These are phyloP conservation scores for Strobilomyces dryophilus DNA, from an alignment of 768 basidiomycete species.

Conservation along the genomic window DNA sequence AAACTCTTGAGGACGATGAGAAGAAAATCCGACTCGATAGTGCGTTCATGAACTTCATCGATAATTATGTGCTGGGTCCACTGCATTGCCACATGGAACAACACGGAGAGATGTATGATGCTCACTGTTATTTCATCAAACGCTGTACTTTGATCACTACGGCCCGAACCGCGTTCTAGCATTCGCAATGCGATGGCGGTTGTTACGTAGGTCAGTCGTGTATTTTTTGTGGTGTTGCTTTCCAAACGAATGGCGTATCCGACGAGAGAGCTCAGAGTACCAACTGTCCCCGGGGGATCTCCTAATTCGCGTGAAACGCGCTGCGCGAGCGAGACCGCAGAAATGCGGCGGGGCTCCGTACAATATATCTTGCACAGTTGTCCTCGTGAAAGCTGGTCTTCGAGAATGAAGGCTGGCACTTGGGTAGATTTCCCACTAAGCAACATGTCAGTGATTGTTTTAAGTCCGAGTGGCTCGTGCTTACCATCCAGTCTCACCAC, in stretches of 20 bases:
- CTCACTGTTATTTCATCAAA: slow-evolving; percentile 94
- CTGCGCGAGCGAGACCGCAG: slow-evolving; percentile 92
- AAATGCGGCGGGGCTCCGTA: slow-evolving; percentile 94
- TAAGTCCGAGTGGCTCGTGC: slow-evolving; percentile 36
- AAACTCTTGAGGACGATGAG: slow-evolving; percentile 89
- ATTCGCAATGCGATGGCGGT: slow-evolving; percentile 95
- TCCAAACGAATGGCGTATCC: slow-evolving; percentile 95
- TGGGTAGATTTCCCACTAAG: slow-evolving; percentile 94
- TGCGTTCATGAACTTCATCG: slow-evolving; percentile 97
- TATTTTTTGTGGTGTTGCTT: slow-evolving; percentile 76
- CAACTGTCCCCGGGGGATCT: slow-evolving; percentile 73
- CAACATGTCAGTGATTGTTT: slow-evolving; percentile 3
- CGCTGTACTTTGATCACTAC: slow-evolving; percentile 66
- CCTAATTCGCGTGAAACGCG: slow-evolving; percentile 91
- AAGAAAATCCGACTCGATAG: slow-evolving; percentile 96
- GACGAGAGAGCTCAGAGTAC: slow-evolving; percentile 73
- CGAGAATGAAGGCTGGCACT: slow-evolving; percentile 89
- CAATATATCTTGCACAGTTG: slow-evolving; percentile 87
- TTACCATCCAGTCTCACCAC: slow-evolving; percentile 75
- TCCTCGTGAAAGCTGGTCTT: slow-evolving; percentile 80
- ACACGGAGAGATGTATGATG: slow-evolving; percentile 5
- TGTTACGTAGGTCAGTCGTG: slow-evolving; percentile 80
- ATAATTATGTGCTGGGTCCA: slow-evolving; percentile 80
- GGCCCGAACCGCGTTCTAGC: slow-evolving; percentile 83
- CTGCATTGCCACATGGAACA: neutral